These are phyloP conservation scores for Candida yuanshanica DNA, from an alignment of 805 yeast genomes.

Conservation along the genomic window DNA sequence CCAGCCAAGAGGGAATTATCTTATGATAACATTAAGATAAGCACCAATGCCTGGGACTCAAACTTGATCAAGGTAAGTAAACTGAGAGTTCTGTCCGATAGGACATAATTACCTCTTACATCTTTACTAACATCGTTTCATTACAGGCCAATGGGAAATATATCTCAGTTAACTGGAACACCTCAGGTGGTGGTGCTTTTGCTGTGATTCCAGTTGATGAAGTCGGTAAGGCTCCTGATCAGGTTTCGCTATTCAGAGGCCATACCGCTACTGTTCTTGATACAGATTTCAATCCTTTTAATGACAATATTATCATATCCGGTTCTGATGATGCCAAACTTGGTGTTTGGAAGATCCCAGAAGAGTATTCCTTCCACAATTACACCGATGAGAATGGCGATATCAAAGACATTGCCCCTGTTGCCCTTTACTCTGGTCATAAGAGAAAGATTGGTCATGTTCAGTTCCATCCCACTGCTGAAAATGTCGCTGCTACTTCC, in stretches of 20 bases:
- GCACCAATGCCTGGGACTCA: conserved; percentile 95
- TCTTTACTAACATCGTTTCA: neutral
- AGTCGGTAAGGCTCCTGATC: conserved; percentile 90
- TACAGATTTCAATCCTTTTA: conserved; percentile 92
- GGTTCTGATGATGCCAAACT: conserved; percentile 80
- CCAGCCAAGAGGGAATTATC: conserved; percentile 49
- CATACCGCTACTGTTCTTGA: conserved; percentile 94
- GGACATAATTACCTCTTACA: too few species aligned
- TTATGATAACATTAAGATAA: conserved; percentile 52
- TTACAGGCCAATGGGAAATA: conserved; percentile 69
- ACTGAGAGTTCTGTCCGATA: neutral
- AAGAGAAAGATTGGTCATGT: conserved; percentile 91
- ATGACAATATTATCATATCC: conserved; percentile 67
- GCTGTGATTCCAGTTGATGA: conserved; percentile 85
- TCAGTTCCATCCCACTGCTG: conserved; percentile 82
- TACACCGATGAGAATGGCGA: conserved; percentile 50
- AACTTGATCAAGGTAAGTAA: conserved; percentile 59
- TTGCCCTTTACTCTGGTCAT: conserved; percentile 74
- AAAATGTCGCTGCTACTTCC: conserved; percentile 80
- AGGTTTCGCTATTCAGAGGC: conserved; percentile 89
- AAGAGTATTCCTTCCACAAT: conserved; percentile 65
- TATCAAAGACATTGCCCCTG: conserved; percentile 65
- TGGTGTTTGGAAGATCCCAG: conserved; percentile 84
- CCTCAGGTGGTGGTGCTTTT: conserved; percentile 97
- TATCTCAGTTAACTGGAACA: conserved; percentile 83